Conservation (phyloP, 164 flowering plant species). For the Kalanchoe fedtschenkoi region DNA sequence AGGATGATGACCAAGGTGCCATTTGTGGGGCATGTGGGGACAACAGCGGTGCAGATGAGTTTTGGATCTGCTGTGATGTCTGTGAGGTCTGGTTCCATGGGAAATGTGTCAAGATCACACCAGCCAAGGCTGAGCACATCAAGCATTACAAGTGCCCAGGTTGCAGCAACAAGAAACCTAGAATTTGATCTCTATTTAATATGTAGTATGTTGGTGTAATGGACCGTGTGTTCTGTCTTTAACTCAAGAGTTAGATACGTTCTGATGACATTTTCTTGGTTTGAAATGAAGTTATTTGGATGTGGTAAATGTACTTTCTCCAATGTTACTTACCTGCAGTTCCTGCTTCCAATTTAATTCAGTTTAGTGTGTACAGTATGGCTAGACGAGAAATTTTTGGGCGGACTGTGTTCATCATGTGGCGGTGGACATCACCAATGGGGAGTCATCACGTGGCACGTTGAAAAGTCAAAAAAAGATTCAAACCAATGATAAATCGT, state of each 20-base stretch:
- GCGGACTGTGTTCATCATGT: too few species aligned
- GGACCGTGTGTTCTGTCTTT: not conserved
- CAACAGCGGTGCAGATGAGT: slow-evolving; percentile 30
- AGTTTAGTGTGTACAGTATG: too few species aligned
- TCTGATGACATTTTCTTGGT: not conserved
- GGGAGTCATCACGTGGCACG: too few species aligned
- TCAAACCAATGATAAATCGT: too few species aligned
- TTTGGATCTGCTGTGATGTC: slow-evolving; percentile 78
- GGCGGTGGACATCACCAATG: too few species aligned
- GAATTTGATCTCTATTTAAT: not conserved
- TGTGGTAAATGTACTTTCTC: too few species aligned
- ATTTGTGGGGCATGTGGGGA: slow-evolving; percentile 3
- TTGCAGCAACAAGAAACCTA: slow-evolving; percentile 56
- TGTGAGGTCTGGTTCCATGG: slow-evolving; percentile 92
- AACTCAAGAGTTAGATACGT: not conserved
- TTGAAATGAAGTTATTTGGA: too few species aligned
- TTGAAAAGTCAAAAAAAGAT: too few species aligned
- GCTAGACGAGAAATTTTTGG: too few species aligned
- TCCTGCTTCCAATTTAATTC: too few species aligned
- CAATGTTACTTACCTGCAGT: too few species aligned
- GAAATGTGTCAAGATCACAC: slow-evolving; percentile 69
- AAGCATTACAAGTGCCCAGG: slow-evolving; percentile 82
- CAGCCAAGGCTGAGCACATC: slow-evolving; percentile 74
- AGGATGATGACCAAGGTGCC: slow-evolving; percentile 5
- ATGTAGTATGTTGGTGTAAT: not conserved